A percentile compares a stretch with the other conserved stretches of the same genome.
These are phyloP conservation scores for Kluyveromyces dobzhanskii DNA, from an alignment of 805 yeast genomes.

Conservation along the genomic window DNA sequence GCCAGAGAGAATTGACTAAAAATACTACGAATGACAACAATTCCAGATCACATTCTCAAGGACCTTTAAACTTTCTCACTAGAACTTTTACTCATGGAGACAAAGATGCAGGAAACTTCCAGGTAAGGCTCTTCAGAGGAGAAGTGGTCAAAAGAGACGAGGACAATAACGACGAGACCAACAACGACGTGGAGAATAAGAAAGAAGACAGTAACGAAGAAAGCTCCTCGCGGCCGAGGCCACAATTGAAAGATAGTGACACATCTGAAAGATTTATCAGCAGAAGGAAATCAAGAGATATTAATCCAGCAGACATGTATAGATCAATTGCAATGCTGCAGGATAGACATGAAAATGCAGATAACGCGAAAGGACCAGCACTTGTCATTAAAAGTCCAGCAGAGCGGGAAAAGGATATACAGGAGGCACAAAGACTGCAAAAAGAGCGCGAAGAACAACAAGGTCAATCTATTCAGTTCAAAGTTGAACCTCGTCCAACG, in stretches of 20 bases:
- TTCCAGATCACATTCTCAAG: background rate
- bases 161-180: conserved; percentile 10
- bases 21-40: conserved; percentile 2
- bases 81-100: conserved; percentile 1
- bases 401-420: conserved; percentile 9
- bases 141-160: conserved; percentile 28
- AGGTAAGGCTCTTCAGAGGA: conserved; percentile 30
- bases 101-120: conserved; percentile 18
- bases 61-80: background rate
- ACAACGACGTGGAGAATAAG: conserved; percentile 23
- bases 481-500: conserved; percentile 6
- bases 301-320: conserved; percentile 77
- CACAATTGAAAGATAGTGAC: background rate
- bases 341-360: conserved; percentile 35
- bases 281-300: conserved; percentile 34
- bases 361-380: conserved; percentile 66
- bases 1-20: conserved; percentile 26
- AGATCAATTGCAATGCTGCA: conserved; percentile 78
- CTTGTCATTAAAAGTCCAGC: conserved; percentile 65
- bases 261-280: conserved; percentile 25
- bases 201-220: conserved; percentile 20
- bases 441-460: conserved; percentile 4
- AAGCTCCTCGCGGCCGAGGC: conserved; percentile 6
- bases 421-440: conserved; percentile 4
- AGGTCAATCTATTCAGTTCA: conserved; percentile 24